A percentile compares a stretch with the other conserved stretches of the same genome.
Conservation (phyloP, 2,329 filamentous ascomycete genomes). For the Aspergillus carbonarius region DNA sequence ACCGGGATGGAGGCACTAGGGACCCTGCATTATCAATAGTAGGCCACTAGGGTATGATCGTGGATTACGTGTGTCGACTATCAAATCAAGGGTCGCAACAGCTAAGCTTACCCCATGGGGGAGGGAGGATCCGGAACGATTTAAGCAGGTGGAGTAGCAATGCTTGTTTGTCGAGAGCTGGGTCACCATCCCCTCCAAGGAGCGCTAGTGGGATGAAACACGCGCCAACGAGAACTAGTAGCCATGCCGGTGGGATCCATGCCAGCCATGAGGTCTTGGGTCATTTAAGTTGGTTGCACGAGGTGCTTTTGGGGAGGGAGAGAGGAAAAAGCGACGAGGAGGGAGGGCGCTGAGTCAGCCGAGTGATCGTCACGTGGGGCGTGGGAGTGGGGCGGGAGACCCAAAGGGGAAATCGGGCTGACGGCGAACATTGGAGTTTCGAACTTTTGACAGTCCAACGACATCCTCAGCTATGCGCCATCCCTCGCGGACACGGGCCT, state of each 20-base stretch:
- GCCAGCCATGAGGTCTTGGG: no score
- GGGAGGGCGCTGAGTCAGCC: constrained; percentile 10
- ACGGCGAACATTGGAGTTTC: constrained; percentile 22
- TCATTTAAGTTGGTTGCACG: no score
- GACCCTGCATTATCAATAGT: background rate
- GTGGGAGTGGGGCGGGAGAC: constrained; percentile 8
- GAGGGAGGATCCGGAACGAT: background rate
- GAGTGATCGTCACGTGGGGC: constrained; percentile 15
- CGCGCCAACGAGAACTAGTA: background rate
- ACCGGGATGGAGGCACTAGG: background rate
- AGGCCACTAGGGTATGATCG: background rate
- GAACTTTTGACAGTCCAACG: constrained; percentile 9
- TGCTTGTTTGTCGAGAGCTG: background rate
- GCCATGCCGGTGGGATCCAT: background rate
- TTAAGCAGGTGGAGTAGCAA: constrained; percentile 2
- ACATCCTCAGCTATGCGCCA: constrained; percentile 9
- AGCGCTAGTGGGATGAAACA: background rate
- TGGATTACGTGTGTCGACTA: background rate
- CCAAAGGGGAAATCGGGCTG: constrained; percentile 25
- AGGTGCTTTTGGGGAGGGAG: no score
- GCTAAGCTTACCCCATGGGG: constrained; percentile 6
- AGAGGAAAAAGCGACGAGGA: background rate
- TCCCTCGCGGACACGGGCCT: constrained; percentile 2
- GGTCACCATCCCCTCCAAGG: no score
- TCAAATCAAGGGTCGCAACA: background rate